Evolutionary conservation across 345 rosid species (phyloP).

Genomic region (Pistacia integerrima): DNA sequence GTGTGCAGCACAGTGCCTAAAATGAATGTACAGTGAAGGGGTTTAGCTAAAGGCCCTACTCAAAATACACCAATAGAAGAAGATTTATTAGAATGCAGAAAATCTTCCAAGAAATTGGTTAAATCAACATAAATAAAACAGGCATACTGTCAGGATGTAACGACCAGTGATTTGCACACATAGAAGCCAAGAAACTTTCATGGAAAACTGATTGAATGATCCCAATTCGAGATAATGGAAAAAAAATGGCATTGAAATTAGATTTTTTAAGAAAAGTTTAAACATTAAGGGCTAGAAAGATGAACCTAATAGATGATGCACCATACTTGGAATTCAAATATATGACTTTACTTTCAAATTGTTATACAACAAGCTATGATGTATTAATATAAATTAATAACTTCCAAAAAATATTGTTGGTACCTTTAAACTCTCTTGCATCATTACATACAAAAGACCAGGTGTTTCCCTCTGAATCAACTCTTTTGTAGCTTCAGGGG

Average conservation of each 20-base stretch:
- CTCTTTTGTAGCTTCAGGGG: constrained; percentile 93
- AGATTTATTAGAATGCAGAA: neutral
- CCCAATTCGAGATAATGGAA: neutral
- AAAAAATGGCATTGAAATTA: neutral
- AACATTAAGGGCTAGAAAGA: neutral
- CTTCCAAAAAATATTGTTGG: neutral
- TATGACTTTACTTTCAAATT: neutral
- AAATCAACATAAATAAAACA: neutral
- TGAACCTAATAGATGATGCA: neutral
- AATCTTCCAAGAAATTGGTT: neutral
- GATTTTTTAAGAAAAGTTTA: neutral
- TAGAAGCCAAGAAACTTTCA: neutral
- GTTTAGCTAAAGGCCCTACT: neutral
- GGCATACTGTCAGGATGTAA: neutral
- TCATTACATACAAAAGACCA: constrained; percentile 88
- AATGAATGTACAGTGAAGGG: neutral
- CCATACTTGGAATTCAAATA: neutral
- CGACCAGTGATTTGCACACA: neutral
- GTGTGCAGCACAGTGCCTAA: neutral
- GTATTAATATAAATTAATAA: neutral
- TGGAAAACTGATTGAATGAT: neutral
- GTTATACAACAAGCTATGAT: neutral
- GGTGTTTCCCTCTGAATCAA: constrained; percentile 88
- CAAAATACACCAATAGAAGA: neutral
- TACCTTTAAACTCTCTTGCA: constrained; percentile 97